A percentile compares a stretch with the other conserved stretches of the same genome.
These are phyloP conservation scores for Alternaria tenuissima DNA, from an alignment of 2,329 filamentous ascomycete genomes.

Conservation along the genomic window DNA sequence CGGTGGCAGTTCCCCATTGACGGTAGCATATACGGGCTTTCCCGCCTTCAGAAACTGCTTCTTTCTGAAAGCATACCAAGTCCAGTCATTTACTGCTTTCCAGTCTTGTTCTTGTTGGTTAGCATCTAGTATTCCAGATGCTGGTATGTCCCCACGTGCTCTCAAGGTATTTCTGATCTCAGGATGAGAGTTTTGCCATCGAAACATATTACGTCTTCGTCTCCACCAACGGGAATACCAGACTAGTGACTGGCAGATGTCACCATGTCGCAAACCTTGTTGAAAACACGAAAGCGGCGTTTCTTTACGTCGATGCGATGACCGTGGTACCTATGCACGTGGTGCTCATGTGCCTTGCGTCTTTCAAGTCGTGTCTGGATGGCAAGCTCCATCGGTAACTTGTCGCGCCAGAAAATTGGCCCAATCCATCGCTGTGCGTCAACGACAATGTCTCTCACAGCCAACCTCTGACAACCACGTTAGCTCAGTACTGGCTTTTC, in stretches of 20 bases:
- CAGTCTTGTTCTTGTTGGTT: neutral
- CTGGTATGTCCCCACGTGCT: neutral
- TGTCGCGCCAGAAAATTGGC: slow-evolving; percentile 17
- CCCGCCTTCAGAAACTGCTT: neutral
- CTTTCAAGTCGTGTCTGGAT: slow-evolving; percentile 7
- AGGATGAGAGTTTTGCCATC: neutral
- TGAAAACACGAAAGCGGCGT: slow-evolving; percentile 13
- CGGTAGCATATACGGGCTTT: fast-evolving
- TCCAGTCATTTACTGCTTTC: neutral
- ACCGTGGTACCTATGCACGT: slow-evolving; percentile 12
- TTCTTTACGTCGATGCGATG: slow-evolving; percentile 7
- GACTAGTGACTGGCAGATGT: neutral
- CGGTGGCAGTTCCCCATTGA: neutral
- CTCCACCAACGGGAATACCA: slow-evolving; percentile 1
- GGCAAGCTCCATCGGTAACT: slow-evolving; percentile 15
- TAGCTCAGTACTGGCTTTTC: neutral
- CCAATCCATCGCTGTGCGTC: slow-evolving; percentile 5
- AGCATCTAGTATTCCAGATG: neutral
- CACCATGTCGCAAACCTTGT: slow-evolving; percentile 8
- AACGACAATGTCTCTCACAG: neutral
- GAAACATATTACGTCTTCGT: neutral
- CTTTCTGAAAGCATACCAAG: neutral
- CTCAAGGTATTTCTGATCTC: neutral
- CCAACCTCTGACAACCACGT: neutral
- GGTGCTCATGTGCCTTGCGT: slow-evolving; percentile 1